Evolutionary conservation across 345 rosid genomes (phyloP).

Genomic region (Ricinus communis): DNA sequence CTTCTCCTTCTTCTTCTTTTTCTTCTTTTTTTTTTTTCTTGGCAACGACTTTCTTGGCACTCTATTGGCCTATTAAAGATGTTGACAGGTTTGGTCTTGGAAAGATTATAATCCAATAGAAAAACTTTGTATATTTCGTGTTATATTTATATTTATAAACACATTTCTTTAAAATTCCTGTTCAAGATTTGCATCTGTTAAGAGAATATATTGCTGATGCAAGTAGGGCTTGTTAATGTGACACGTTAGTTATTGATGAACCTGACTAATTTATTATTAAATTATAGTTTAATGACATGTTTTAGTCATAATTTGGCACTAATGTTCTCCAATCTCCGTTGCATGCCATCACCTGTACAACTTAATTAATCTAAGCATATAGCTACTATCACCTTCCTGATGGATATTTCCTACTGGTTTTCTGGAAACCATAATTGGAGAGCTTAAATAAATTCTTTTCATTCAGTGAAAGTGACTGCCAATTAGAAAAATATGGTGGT

Average conservation of each 20-base stretch:
- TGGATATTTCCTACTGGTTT: background rate
- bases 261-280: background rate
- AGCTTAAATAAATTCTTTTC: background rate
- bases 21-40: background rate
- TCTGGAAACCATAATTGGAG: background rate
- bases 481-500: background rate
- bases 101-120: background rate
- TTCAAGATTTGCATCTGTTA: constrained; percentile 9
- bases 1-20: background rate
- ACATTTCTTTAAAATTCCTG: background rate
- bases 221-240: constrained; percentile 4
- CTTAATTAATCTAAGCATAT: background rate
- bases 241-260: background rate
- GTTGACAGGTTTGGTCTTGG: constrained; percentile 4
- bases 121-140: too few relatives aligned
- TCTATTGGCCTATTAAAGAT: background rate
- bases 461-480: background rate
- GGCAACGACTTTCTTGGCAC: constrained; percentile 11
- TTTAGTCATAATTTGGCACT: background rate
- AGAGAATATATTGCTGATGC: constrained; percentile 14
- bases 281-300: background rate
- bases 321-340: background rate
- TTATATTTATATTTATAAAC: background rate
- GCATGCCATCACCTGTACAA: background rate
- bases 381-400: too few relatives aligned